Conservation (phyloP, 176 grass and related monocot genomes). For the Carex cristatella region DNA sequence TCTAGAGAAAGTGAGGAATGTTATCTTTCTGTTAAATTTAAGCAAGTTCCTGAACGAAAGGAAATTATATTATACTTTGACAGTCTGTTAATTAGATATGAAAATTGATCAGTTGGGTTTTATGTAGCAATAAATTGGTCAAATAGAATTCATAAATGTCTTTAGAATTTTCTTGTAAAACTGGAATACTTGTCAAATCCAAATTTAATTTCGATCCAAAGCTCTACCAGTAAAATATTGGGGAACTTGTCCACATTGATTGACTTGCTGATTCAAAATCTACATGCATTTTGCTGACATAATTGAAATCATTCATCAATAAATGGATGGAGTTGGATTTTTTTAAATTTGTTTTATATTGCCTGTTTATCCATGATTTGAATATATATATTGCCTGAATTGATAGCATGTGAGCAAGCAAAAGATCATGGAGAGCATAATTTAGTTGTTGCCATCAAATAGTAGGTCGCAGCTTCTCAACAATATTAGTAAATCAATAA, state of each 20-base stretch:
- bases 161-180: not conserved
- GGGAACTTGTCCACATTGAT: not conserved
- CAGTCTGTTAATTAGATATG: not conserved
- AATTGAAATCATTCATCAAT: not conserved
- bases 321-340: not conserved
- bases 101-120: not conserved
- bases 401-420: not conserved
- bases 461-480: not conserved
- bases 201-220: not conserved
- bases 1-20: not conserved
- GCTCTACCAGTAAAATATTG: not conserved
- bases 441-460: not conserved
- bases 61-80: not conserved
- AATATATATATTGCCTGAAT: not conserved
- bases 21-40: not conserved
- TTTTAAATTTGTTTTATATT: not conserved
- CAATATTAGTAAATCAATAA: conserved; percentile 4
- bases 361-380: not conserved
- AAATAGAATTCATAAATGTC: not conserved
- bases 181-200: not conserved
- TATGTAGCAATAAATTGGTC: not conserved
- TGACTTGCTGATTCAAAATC: not conserved
- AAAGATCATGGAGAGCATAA: conserved; percentile 23
- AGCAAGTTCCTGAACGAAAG: not conserved
- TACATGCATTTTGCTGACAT: not conserved